phyloP scores from a whole-genome alignment of 1,139 yeast genomes.

The Yamadazyma triangularis region DNA sequence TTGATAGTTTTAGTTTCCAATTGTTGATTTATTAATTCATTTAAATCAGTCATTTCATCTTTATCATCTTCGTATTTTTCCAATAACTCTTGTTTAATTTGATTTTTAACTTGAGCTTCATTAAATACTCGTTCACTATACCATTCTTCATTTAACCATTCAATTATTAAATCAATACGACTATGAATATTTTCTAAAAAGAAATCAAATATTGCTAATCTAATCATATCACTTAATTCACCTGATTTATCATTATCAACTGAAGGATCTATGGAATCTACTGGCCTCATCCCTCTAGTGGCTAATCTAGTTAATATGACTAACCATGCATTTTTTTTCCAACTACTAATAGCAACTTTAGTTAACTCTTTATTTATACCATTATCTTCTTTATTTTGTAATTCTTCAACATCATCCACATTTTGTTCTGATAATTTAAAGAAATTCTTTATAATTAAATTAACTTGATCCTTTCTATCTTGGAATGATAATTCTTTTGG shows the following conservation, averaged over 20 bases:
- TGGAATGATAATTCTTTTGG: conserved; percentile 47
- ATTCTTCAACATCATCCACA: conserved; percentile 16
- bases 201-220: conserved; percentile 68
- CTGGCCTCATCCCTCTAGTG: conserved; percentile 63
- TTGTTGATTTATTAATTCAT: conserved; percentile 7
- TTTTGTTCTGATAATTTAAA: conserved; percentile 39
- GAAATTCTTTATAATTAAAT: conserved; percentile 50
- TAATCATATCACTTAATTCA: conserved; percentile 54
- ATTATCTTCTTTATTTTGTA: conserved; percentile 9
- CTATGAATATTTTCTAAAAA: conserved; percentile 70
- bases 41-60: conserved; percentile 4
- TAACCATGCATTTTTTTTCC: conserved; percentile 78
- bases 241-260: conserved; percentile 21
- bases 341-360: conserved; percentile 53
- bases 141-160: conserved; percentile 98
- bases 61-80: conserved; percentile 13
- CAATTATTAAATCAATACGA: conserved; percentile 73
- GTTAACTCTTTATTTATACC: conserved; percentile 36
- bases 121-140: conserved; percentile 57
- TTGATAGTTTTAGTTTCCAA: conserved; percentile 12
- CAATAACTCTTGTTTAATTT: conserved; percentile 14
- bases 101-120: conserved; percentile 16
- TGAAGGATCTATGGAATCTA: conserved; percentile 16
- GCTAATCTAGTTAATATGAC: conserved; percentile 71
- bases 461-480: conserved; percentile 51